Base-by-base conservation (phyloP, 352 stramenopile genomes). In the Pythium rishiriense region DNA sequence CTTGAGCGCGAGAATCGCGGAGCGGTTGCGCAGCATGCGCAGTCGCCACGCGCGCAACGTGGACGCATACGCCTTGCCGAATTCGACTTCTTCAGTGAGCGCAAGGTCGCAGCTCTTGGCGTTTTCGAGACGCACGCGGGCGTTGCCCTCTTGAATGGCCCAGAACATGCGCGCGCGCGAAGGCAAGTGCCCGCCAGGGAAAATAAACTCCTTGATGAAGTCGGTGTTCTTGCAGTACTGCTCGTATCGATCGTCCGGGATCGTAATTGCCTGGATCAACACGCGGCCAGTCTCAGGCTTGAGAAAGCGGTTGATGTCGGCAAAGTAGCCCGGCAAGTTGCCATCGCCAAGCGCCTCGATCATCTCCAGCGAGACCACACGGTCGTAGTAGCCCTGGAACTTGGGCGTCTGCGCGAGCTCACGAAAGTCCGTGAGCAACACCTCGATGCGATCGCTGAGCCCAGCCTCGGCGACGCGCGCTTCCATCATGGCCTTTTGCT, bases 141-240 rank as follows among this genome's bases (percentile, higher is more conserved):
- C 57, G 51, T 70, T 70, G 25, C 64, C 57, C 26, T 70, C 49
- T 15, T 66, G 37, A 26, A 70, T 58, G 24, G 64, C 64, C 64
- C 64, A 66, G 57, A 54, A 70, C 12, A 70, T 66, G 15, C 64
- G 64, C 17, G 64, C 64, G 24, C 64, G 56, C 29, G 64, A 70
- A 19, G 68, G 68, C 53, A 75, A 52, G 33, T 75, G 68, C 28
- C 67, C 63, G 26, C 68, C 68, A 14, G 68, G 68, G 60, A 75
- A 75, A 35, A 75, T 75, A 42, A 62, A 70, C 60, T 70, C 67
- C 49, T 70, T 75, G 56, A 75, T 70, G 47, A 75, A 75, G 56
- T 70, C 64, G 2, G 56, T 70, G 57, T 66, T 63, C 50, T 66
- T 65, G 45, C 64, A 70, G 64, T 75, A 61, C 60, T 70, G 62